These are phyloP conservation scores for Sclerotinia nivalis DNA, from an alignment of 2,329 filamentous ascomycete genomes.

Conservation along the genomic window DNA sequence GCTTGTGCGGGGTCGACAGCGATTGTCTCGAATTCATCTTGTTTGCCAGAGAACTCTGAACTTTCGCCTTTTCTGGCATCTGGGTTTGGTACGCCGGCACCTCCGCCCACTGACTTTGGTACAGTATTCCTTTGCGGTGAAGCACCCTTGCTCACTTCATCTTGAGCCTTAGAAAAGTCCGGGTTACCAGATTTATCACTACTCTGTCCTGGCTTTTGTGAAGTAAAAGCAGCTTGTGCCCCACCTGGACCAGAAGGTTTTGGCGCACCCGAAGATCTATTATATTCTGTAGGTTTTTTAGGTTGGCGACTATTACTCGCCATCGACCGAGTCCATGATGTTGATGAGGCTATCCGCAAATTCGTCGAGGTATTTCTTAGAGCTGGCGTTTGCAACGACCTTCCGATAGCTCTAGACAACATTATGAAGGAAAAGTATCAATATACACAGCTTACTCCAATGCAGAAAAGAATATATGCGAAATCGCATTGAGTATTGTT, in stretches of 20 bases:
- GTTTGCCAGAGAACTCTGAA: conserved; percentile 31
- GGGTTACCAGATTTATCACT: conserved; percentile 30
- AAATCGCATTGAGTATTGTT: conserved; percentile 1
- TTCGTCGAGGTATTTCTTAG: conserved; percentile 35
- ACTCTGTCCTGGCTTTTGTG: conserved; percentile 27
- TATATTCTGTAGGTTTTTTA: conserved; percentile 35
- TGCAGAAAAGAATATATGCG: conserved; percentile 36
- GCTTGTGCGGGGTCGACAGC: conserved; percentile 46
- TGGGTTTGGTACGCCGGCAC: conserved; percentile 29
- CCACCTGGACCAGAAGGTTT: conserved; percentile 27
- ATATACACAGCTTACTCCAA: conserved; percentile 33
- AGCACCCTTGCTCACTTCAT: conserved; percentile 29
- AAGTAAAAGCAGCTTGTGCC: conserved; percentile 27
- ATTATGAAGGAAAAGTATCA: conserved; percentile 33
- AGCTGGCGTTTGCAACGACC: conserved; percentile 36
- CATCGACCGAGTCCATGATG: conserved; percentile 49
- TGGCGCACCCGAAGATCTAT: conserved; percentile 28
- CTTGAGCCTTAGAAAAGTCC: conserved; percentile 30
- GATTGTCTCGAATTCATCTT: conserved; percentile 41
- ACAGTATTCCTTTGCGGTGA: conserved; percentile 28
- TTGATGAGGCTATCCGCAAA: conserved; percentile 42
- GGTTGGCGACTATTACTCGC: conserved; percentile 43
- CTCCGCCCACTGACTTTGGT: conserved; percentile 24
- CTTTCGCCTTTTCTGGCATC: conserved; percentile 27
- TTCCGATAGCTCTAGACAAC: conserved; percentile 38